Evolutionary conservation across 306 rosid species (phyloP).

Genomic region (Fagus crenata): DNA sequence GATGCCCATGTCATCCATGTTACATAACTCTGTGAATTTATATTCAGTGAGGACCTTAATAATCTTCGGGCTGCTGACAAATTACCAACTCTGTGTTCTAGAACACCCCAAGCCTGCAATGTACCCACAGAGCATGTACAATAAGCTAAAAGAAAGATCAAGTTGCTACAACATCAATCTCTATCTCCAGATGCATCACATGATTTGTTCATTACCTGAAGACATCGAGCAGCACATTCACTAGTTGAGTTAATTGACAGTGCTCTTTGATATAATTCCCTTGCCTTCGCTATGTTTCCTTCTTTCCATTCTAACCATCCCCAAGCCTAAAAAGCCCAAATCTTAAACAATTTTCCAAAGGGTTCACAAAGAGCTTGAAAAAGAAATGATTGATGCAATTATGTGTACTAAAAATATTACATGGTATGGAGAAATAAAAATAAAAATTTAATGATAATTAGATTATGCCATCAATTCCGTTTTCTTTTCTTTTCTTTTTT

Average conservation of each 20-base stretch:
- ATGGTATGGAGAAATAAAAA: neutral
- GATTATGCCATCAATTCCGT: no score
- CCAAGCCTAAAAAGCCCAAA: constrained; percentile 74
- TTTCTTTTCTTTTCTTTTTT: no score
- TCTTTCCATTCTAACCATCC: constrained; percentile 99
- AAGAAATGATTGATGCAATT: neutral
- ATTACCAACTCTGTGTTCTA: constrained; percentile 83
- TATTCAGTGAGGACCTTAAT: constrained; percentile 74
- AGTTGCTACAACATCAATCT: constrained; percentile 21
- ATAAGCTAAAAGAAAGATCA: constrained; percentile 4
- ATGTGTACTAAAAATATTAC: neutral
- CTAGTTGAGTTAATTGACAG: constrained; percentile 56
- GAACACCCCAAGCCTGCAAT: constrained; percentile 97
- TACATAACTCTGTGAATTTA: constrained; percentile 89
- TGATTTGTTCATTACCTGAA: constrained; percentile 61
- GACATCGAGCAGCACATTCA: constrained; percentile 93
- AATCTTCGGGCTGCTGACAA: constrained; percentile 76
- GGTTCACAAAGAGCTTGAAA: constrained; percentile 1
- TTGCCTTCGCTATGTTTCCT: constrained; percentile 74
- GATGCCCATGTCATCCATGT: constrained; percentile 99
- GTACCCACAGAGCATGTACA: neutral
- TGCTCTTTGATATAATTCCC: constrained; percentile 75
- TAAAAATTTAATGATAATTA: neutral
- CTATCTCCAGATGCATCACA: constrained; percentile 4
- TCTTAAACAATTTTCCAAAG: constrained; percentile 26